Conservation (phyloP, 2,329 filamentous ascomycete genomes). For the Zymoseptoria passerinii region DNA sequence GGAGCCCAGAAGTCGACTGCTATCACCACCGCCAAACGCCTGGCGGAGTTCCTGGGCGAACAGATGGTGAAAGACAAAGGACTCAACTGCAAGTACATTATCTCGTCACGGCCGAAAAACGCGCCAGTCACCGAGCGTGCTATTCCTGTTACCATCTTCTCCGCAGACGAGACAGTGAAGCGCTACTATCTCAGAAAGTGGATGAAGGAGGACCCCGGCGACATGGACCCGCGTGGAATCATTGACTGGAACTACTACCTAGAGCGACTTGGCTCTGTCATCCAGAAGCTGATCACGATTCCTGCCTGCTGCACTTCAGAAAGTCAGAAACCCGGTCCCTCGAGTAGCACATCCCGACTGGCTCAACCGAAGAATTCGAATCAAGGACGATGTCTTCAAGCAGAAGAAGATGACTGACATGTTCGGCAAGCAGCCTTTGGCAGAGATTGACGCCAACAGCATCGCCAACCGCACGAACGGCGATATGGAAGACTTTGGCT, state of each 20-base stretch:
- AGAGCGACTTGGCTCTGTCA: constrained; percentile 90
- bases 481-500: constrained; percentile 45
- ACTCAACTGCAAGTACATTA: constrained; percentile 99
- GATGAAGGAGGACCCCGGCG: constrained; percentile 83
- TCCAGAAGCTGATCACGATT: constrained; percentile 98
- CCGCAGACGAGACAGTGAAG: constrained; percentile 81
- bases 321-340: constrained; percentile 88
- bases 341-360: constrained; percentile 92
- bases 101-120: constrained; percentile 75
- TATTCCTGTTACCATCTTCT: constrained; percentile 93
- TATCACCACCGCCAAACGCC: constrained; percentile 92
- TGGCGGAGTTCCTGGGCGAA: constrained; percentile 93
- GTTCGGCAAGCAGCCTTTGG: constrained; percentile 65
- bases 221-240: constrained; percentile 82
- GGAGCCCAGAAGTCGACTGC: constrained; percentile 93
- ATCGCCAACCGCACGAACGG: constrained; percentile 47
- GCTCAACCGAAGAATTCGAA: constrained; percentile 86
- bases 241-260: constrained; percentile 98
- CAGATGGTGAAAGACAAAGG: constrained; percentile 99
- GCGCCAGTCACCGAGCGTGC: constrained; percentile 92
- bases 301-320: constrained; percentile 93
- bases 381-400: constrained; percentile 95
- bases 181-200: constrained; percentile 86
- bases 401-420: constrained; percentile 97
- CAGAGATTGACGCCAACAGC: constrained; percentile 60